A percentile compares a stretch with the other conserved stretches of the same genome.
phyloP scores from a whole-genome alignment of 805 yeast species.

The Saturnispora kantuleensis region DNA sequence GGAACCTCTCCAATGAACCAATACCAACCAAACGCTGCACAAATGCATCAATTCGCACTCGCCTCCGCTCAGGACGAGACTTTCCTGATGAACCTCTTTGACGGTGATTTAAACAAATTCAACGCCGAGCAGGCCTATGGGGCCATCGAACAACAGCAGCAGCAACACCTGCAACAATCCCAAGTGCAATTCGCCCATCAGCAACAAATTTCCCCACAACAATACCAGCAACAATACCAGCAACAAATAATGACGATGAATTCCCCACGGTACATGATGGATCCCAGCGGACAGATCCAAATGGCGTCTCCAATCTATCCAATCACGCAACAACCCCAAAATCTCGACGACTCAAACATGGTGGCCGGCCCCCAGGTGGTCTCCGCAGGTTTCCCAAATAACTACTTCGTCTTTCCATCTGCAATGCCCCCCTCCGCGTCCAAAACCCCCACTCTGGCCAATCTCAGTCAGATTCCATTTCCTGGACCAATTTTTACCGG shows the following conservation, averaged over 20 bases:
- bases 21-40: neutral
- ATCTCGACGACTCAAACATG: neutral
- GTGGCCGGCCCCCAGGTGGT: neutral
- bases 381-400: conserved; percentile 2
- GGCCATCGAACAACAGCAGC: neutral
- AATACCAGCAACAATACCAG: neutral
- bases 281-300: neutral
- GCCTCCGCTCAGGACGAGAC: conserved; percentile 7
- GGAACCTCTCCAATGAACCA: neutral
- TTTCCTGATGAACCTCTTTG: conserved; percentile 3
- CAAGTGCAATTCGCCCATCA: neutral
- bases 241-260: too few species aligned
- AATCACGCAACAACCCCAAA: neutral
- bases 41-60: conserved; percentile 4
- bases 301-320: conserved; percentile 1
- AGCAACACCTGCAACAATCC: neutral
- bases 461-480: neutral
- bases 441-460: neutral
- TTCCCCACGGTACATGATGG: neutral
- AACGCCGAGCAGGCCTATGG: neutral
- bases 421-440: neutral
- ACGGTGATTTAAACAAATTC: neutral
- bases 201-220: neutral
- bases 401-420: conserved; percentile 1
- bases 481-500: neutral